Evolutionary conservation across 2,329 filamentous ascomycete genomes (phyloP).

Genomic region (Fusarium lateritium): DNA sequence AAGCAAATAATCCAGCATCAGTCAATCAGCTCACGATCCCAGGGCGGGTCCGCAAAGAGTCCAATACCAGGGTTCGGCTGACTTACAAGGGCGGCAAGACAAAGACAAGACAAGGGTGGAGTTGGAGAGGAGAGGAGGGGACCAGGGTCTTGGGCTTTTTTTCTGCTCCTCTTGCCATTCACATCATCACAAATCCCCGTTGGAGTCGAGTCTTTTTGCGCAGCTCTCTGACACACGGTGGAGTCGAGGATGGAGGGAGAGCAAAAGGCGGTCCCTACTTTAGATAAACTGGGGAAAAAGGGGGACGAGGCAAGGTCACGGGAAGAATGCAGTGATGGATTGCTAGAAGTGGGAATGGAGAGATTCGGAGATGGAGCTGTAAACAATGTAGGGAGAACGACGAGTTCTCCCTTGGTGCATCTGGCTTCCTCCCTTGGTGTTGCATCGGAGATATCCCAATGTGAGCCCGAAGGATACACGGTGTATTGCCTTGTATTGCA

Average conservation of each 20-base stretch:
- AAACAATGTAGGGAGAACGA: slow-evolving; percentile 23
- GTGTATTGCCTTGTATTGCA: background rate
- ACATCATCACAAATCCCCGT: slow-evolving; percentile 13
- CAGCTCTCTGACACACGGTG: slow-evolving; percentile 26
- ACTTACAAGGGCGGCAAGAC: slow-evolving; percentile 42
- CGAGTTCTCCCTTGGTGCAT: slow-evolving; percentile 21
- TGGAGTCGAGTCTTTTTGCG: slow-evolving; percentile 14
- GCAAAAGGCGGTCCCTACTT: slow-evolving; percentile 13
- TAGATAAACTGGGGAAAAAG: slow-evolving; percentile 17
- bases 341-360: slow-evolving; percentile 19
- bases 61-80: slow-evolving; percentile 33
- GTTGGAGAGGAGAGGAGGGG: slow-evolving; percentile 8
- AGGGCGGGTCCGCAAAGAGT: slow-evolving; percentile 28
- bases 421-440: slow-evolving; percentile 12
- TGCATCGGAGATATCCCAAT: slow-evolving; percentile 9
- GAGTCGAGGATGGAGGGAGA: slow-evolving; percentile 17
- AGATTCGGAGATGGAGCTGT: slow-evolving; percentile 13
- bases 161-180: slow-evolving; percentile 7
- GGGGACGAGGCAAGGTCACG: slow-evolving; percentile 19
- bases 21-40: slow-evolving; percentile 42
- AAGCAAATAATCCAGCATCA: slow-evolving; percentile 33
- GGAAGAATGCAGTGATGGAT: slow-evolving; percentile 22
- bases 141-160: slow-evolving; percentile 32
- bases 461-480: slow-evolving; percentile 3
- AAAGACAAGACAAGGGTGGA: slow-evolving; percentile 30